These are phyloP conservation scores for Botrytis hyacinthi DNA, from an alignment of 2,329 filamentous ascomycete species.

Conservation along the genomic window DNA sequence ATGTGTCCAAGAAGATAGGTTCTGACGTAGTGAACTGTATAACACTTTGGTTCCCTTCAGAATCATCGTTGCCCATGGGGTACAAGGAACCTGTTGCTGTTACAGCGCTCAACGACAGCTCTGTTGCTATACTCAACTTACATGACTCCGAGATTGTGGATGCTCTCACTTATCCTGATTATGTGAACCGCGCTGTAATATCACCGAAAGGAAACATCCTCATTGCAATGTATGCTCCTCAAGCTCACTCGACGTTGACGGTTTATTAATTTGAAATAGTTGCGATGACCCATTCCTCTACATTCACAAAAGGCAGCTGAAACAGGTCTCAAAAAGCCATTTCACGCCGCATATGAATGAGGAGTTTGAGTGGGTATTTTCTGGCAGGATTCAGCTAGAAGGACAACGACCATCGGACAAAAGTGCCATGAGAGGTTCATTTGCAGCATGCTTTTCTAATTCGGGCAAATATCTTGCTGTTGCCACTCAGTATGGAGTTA, in stretches of 20 bases:
- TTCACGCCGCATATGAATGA: constrained; percentile 28
- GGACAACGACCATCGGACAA: constrained; percentile 55
- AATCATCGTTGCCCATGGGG: constrained; percentile 39
- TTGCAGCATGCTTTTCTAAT: constrained; percentile 74
- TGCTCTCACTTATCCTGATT: constrained; percentile 72
- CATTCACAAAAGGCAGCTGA: constrained; percentile 61
- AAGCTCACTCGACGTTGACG: not conserved
- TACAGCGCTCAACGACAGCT: constrained; percentile 88
- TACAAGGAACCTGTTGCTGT: constrained; percentile 61
- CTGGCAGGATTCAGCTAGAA: constrained; percentile 54
- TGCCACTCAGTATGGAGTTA: constrained; percentile 76
- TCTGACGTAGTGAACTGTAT: constrained; percentile 65
- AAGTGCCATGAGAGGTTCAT: constrained; percentile 64
- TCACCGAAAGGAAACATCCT: constrained; percentile 83
- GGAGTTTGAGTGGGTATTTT: constrained; percentile 52
- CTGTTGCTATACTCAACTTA: constrained; percentile 79
- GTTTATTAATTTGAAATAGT: constrained; percentile 4
- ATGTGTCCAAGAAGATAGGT: constrained; percentile 54
- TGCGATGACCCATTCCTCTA: constrained; percentile 79
- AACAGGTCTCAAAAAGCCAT: constrained; percentile 26
- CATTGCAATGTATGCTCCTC: constrained; percentile 64
- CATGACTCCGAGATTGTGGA: constrained; percentile 66
- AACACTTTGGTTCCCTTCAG: constrained; percentile 57
- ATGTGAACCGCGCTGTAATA: constrained; percentile 91
- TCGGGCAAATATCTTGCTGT: constrained; percentile 71